phyloP scores from a whole-genome alignment of 345 rosid species.

The Noccaea bulbosa region DNA sequence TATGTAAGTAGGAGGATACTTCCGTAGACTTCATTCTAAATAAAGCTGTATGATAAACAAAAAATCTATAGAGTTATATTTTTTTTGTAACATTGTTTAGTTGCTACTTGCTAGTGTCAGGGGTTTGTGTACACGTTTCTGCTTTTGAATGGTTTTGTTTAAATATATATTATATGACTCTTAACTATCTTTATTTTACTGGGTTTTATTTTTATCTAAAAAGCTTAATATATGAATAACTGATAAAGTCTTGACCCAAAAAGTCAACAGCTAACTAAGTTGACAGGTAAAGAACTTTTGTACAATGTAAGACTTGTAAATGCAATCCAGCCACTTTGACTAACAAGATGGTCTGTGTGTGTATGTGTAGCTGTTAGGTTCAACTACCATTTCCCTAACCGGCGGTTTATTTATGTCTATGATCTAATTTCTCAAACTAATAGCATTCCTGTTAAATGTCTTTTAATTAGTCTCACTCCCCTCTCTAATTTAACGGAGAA shows the following conservation, averaged over 20 bases:
- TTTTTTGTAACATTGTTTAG: neutral
- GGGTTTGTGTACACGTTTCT: slow-evolving; percentile 34
- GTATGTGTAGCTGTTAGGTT: slow-evolving; percentile 37
- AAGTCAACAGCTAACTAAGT: slow-evolving; percentile 41
- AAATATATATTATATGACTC: neutral
- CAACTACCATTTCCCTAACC: slow-evolving; percentile 44
- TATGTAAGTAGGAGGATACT: slow-evolving; percentile 6
- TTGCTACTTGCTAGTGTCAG: neutral
- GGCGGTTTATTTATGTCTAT: slow-evolving; percentile 22
- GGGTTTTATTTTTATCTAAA: neutral
- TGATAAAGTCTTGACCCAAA: slow-evolving; percentile 20
- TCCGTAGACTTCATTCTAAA: neutral
- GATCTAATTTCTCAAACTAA: neutral
- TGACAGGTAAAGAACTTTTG: slow-evolving; percentile 33
- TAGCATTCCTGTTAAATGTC: neutral
- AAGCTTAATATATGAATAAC: slow-evolving; percentile 9
- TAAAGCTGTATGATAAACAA: neutral
- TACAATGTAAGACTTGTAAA: slow-evolving; percentile 24
- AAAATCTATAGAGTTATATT: neutral
- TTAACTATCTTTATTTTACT: neutral
- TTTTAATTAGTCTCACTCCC: slow-evolving; percentile 10
- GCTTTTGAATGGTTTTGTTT: neutral
- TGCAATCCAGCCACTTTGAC: slow-evolving; percentile 34
- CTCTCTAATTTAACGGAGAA: neutral
- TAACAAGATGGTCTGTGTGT: slow-evolving; percentile 6